These are phyloP conservation scores for Vicia sativa DNA, from an alignment of 306 rosid species.

Conservation along the genomic window DNA sequence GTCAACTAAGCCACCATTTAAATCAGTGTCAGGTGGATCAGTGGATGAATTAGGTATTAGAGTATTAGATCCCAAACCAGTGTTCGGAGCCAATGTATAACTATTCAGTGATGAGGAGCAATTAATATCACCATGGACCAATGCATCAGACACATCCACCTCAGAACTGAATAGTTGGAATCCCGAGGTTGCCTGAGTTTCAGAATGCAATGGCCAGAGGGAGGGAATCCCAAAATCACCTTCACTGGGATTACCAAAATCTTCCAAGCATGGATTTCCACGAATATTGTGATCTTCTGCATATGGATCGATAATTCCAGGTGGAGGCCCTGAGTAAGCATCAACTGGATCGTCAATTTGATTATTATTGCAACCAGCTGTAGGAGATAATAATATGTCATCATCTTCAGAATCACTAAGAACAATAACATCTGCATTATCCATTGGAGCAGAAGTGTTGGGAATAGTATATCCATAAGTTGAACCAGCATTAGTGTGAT, in stretches of 20 bases:
- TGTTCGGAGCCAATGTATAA: conserved; percentile 63
- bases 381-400: conserved; percentile 58
- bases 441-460: conserved; percentile 53
- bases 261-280: conserved; percentile 70
- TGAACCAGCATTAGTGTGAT: conserved; percentile 60
- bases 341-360: conserved; percentile 55
- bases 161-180: conserved; percentile 81
- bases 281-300: conserved; percentile 67
- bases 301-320: conserved; percentile 64
- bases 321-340: conserved; percentile 55
- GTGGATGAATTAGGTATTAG: conserved; percentile 58
- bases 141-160: conserved; percentile 69
- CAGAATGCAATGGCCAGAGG: conserved; percentile 72
- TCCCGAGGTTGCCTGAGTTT: conserved; percentile 70
- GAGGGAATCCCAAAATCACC: conserved; percentile 68
- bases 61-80: conserved; percentile 62
- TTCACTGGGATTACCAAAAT: conserved; percentile 57
- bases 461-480: conserved; percentile 61
- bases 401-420: conserved; percentile 92
- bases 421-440: conserved; percentile 73
- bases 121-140: conserved; percentile 61
- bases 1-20: conserved; percentile 83
- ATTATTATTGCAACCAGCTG: conserved; percentile 48
- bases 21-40: conserved; percentile 63
- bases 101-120: conserved; percentile 80